Conservation (phyloP, 495 filamentous ascomycete species). For the Talaromyces wortmannii region DNA sequence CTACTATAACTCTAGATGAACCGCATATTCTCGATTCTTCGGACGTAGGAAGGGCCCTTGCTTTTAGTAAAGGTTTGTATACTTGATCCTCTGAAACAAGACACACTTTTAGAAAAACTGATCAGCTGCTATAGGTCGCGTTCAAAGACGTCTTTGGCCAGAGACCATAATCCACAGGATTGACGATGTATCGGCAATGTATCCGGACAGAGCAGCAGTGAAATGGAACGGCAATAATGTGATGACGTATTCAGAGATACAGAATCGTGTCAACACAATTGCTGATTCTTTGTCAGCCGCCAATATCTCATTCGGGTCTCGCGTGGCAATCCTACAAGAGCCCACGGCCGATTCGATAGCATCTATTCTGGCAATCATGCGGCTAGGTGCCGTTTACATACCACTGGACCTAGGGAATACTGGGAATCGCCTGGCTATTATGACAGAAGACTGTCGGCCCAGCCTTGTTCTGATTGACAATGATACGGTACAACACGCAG, state of each 20-base stretch:
- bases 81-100: too few species aligned
- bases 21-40: slow-evolving; percentile 3
- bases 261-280: slow-evolving; percentile 8
- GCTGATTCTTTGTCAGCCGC: slow-evolving; percentile 7
- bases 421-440: slow-evolving; percentile 17
- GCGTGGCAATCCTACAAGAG: slow-evolving; percentile 11
- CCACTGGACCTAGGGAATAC: slow-evolving; percentile 40
- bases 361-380: slow-evolving; percentile 46
- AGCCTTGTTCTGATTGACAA: slow-evolving; percentile 9
- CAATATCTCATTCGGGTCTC: slow-evolving; percentile 16
- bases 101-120: slow-evolving; percentile 1
- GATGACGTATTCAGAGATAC: slow-evolving; percentile 10
- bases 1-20: slow-evolving; percentile 12
- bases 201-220: slow-evolving; percentile 8
- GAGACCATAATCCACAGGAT: slow-evolving; percentile 26
- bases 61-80: slow-evolving; percentile 7
- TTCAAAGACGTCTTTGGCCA: slow-evolving; percentile 17
- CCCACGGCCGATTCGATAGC: slow-evolving; percentile 34
- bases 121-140: slow-evolving; percentile 6
- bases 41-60: not conserved
- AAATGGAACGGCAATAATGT: slow-evolving; percentile 6
- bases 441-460: slow-evolving; percentile 15
- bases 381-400: slow-evolving; percentile 41
- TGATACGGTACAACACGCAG: slow-evolving; percentile 2
- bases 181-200: slow-evolving; percentile 13